A percentile compares a stretch with the other conserved stretches of the same genome.
Conservation (phyloP, 208 protist genomes). For the Lotmaria passim region DNA sequence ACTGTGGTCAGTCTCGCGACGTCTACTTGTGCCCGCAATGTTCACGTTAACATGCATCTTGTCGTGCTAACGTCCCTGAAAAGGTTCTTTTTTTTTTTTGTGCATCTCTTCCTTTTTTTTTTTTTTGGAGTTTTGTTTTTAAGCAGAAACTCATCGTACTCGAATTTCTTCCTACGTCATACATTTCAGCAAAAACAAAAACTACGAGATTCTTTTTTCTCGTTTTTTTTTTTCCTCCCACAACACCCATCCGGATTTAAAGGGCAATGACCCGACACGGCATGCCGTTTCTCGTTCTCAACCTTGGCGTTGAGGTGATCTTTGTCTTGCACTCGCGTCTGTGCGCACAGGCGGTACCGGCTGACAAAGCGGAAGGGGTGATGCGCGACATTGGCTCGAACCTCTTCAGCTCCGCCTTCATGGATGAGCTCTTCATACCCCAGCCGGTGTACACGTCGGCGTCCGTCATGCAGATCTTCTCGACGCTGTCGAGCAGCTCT, state of each 20-base stretch:
- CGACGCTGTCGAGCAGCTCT: constrained; percentile 78
- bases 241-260: neutral
- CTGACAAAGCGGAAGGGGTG: constrained; percentile 49
- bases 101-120: too few relatives aligned
- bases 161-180: too few relatives aligned
- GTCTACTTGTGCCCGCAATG: too few relatives aligned
- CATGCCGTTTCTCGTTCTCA: constrained; percentile 91
- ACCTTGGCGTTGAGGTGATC: constrained; percentile 93
- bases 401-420: constrained; percentile 79
- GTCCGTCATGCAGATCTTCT: constrained; percentile 76
- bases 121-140: too few relatives aligned
- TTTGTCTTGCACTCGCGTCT: constrained; percentile 93
- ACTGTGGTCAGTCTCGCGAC: too few relatives aligned
- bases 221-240: constrained; percentile 12
- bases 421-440: constrained; percentile 86
- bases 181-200: too few relatives aligned
- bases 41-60: too few relatives aligned
- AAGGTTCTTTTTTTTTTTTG: too few relatives aligned
- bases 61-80: too few relatives aligned
- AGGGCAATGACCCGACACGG: constrained; percentile 62
- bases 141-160: too few relatives aligned
- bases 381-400: constrained; percentile 78
- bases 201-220: constrained; percentile 2
- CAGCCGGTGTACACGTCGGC: constrained; percentile 75
- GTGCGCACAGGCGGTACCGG: constrained; percentile 72